These are phyloP conservation scores for Torulaspora microellipsoides DNA, from an alignment of 805 yeast genomes.

Conservation along the genomic window DNA sequence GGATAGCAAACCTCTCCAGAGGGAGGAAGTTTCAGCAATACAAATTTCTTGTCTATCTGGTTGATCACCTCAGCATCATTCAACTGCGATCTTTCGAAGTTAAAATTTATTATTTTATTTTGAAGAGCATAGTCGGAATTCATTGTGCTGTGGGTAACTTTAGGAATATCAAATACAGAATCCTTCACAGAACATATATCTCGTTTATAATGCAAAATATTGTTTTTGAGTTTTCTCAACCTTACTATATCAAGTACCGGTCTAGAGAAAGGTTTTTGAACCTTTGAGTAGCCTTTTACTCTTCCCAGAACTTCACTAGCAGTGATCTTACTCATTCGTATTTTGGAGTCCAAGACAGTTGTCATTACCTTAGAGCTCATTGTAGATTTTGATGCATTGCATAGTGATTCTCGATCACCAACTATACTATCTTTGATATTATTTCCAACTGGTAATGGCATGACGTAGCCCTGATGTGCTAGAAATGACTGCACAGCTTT, in stretches of 20 bases:
- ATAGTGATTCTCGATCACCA: too few relatives aligned
- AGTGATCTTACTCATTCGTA: conserved; percentile 3
- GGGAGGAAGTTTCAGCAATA: conserved; percentile 39
- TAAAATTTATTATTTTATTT: too few relatives aligned
- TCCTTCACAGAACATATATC: neutral
- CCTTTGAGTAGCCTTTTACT: neutral
- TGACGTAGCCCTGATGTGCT: conserved; percentile 19
- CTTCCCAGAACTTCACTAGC: neutral
- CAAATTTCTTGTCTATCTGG: conserved; percentile 63
- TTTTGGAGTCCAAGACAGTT: conserved; percentile 1
- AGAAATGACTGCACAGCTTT: conserved; percentile 33
- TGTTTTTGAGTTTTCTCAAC: too few relatives aligned
- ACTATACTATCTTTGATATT: neutral
- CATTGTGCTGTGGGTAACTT: neutral
- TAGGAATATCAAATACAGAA: neutral
- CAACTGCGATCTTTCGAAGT: conserved; percentile 19
- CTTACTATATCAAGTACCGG: neutral
- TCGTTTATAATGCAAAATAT: too few relatives aligned
- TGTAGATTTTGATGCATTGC: too few relatives aligned
- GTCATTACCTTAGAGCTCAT: neutral
- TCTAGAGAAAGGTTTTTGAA: neutral
- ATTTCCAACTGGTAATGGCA: neutral
- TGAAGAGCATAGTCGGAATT: too few relatives aligned
- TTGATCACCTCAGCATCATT: conserved; percentile 38
- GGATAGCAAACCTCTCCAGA: conserved; percentile 3